Evolutionary conservation across 1,139 yeast genomes (phyloP), one percentile per base, ranked within the genome.

Genomic region (Blastobotrys buckinghamii): DNA sequence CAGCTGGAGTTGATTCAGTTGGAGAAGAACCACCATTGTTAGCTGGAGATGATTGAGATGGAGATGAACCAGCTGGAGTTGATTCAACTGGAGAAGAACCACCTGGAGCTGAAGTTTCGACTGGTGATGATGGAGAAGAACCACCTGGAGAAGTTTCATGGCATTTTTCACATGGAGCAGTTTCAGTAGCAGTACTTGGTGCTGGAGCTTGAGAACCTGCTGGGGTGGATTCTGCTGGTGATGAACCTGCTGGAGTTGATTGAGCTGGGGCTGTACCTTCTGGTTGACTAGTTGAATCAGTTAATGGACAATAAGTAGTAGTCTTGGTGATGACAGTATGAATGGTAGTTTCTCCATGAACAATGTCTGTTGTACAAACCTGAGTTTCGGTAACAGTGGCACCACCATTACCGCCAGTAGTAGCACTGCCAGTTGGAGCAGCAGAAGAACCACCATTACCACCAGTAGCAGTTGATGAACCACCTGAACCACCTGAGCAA

Each of bases 261-360:
- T 10, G 10, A 29, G 9, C 12, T 15, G n/a, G 20, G 17, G 39
- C 15, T 6, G 10, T 4, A 6, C 19, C 19, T 10, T 26, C 15
- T 24, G 42, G 42, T 26, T 17, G 8, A 17, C 19, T 32, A 3
- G 42, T 22, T 15, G 19, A 9, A 7, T n/a, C 37, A 37, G 48
- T 26, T 36, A 43, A 10, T 42, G 53, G 48, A 48, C 51, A 48
- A 46, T 29, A 44, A 16, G 53, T 43, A 44, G 49, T 48, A 15
- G 47, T 38, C 19, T 27, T 32, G 30, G 45, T 42, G 30, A 39
- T 37, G 16, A 42, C 39, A 24, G 32, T 38, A 22, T 37, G 27
- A 27, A 30, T 30, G 35, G 50, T 47, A 32, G 44, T 36, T 12
- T 45, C 50, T 32, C 30, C 40, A 32, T 33, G 26, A 17, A 34